These are phyloP conservation scores for Capsicum rhomboideum DNA, from an alignment of 257 asterid species.

Conservation along the genomic window DNA sequence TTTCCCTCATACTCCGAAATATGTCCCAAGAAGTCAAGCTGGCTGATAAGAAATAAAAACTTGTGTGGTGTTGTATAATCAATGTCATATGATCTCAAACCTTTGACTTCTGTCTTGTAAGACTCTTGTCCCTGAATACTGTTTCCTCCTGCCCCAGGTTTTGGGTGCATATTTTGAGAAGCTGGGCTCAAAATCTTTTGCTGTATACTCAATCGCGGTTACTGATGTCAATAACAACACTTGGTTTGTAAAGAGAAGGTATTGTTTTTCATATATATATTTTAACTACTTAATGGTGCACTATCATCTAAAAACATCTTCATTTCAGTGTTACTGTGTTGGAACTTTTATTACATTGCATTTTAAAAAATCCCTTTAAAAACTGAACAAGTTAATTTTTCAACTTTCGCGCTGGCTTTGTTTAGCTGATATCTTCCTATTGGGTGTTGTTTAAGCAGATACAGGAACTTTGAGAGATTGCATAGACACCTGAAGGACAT, in stretches of 20 bases:
- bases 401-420: slow-evolving; percentile 5
- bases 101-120: not conserved
- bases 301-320: not conserved
- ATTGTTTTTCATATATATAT: slow-evolving; percentile 6
- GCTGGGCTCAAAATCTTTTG: slow-evolving; percentile 87
- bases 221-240: slow-evolving; percentile 68
- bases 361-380: not conserved
- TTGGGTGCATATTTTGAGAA: slow-evolving; percentile 95
- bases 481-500: slow-evolving; percentile 93
- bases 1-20: not conserved
- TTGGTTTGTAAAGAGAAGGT: slow-evolving; percentile 99
- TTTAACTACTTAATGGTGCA: slow-evolving; percentile 3
- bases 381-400: slow-evolving; percentile 5
- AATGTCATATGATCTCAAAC: slow-evolving; percentile 1
- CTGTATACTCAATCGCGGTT: slow-evolving; percentile 87
- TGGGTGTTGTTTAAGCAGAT: slow-evolving; percentile 38
- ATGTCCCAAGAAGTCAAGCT: not conserved
- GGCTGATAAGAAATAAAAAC: not conserved
- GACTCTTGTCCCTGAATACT: not conserved
- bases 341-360: not conserved
- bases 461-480: slow-evolving; percentile 92
- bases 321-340: not conserved
- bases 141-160: slow-evolving; percentile 39
- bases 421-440: slow-evolving; percentile 10
- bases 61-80: not conserved